Conservation (phyloP, 2,329 filamentous ascomycete genomes). For the Xylogone sp. region DNA sequence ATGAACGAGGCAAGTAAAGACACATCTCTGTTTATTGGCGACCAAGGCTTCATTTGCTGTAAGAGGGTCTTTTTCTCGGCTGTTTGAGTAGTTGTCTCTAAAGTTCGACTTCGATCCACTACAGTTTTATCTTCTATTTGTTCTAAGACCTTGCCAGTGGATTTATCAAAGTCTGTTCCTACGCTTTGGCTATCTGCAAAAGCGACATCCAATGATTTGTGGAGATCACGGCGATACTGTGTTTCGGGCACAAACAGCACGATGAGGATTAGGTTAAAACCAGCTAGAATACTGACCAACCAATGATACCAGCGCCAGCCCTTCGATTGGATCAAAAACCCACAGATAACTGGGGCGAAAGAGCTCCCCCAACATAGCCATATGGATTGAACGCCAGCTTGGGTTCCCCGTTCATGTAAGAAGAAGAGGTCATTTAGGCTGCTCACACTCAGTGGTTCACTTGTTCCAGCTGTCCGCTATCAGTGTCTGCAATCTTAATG, state of each 20-base stretch:
- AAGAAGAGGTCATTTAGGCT: not conserved
- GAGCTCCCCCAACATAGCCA: not conserved
- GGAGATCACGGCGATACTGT: constrained; percentile 17
- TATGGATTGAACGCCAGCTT: not conserved
- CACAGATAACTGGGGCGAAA: constrained; percentile 26
- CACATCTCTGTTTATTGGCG: constrained; percentile 1
- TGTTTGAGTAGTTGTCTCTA: too few species aligned
- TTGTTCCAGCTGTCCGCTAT: not conserved
- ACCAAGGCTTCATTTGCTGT: constrained; percentile 4
- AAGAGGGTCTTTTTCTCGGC: not conserved
- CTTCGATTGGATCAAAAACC: constrained; percentile 27
- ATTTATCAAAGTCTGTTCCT: too few species aligned
- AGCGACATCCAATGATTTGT: not conserved
- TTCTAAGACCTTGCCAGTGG: too few species aligned
- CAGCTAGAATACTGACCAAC: constrained; percentile 28
- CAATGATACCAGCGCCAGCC: constrained; percentile 37
- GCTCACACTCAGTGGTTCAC: not conserved
- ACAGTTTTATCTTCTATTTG: too few species aligned
- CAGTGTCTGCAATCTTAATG: too few species aligned
- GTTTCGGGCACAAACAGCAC: constrained; percentile 34
- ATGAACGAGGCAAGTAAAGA: constrained; percentile 3
- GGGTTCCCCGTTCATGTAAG: not conserved
- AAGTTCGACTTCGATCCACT: too few species aligned
- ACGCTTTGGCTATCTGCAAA: too few species aligned
- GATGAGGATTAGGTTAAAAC: constrained; percentile 24